Conservation (phyloP, 805 yeast species). For the Saccharomycopsis capsularis region DNA sequence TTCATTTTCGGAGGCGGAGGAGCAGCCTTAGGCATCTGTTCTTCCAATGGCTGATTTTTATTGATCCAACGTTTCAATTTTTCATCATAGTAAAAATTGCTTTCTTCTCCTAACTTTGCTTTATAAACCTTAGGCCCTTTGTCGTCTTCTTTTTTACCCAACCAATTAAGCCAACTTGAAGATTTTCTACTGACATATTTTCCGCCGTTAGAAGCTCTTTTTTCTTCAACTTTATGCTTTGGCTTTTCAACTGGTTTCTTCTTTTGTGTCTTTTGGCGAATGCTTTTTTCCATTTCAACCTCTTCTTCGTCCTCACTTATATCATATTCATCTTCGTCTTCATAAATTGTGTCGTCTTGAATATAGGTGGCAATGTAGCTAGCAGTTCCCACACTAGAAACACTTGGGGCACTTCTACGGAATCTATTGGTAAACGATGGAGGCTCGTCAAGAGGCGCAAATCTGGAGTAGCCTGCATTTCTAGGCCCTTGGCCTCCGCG, state of each 20-base stretch:
- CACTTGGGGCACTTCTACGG: constrained; percentile 12
- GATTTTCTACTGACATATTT: constrained; percentile 1
- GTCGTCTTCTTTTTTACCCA: constrained; percentile 39
- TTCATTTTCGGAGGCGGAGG: constrained; percentile 29
- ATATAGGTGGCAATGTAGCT: constrained; percentile 19
- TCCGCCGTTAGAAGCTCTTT: background rate
- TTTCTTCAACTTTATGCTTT: no score
- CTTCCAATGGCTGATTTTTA: constrained; percentile 58
- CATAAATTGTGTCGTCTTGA: constrained; percentile 22
- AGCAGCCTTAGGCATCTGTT: constrained; percentile 37
- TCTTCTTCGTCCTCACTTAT: constrained; percentile 20
- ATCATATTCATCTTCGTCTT: constrained; percentile 20
- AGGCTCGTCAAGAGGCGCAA: constrained; percentile 11
- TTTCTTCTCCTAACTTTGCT: constrained; percentile 82
- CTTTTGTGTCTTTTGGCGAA: background rate
- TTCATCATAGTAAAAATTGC: constrained; percentile 72
- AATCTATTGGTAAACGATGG: constrained; percentile 2
- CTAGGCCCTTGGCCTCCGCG: background rate
- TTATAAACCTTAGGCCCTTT: constrained; percentile 69
- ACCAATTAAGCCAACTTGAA: constrained; percentile 53
- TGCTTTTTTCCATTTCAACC: constrained; percentile 1
- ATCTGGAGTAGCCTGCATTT: background rate
- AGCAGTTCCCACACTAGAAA: constrained; percentile 19
- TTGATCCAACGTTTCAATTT: constrained; percentile 83
- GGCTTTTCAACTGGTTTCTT: constrained; percentile 1